Percentiles rank a stretch among this genome's conserved stretches.
Evolutionary conservation across 306 rosid species (phyloP).

Genomic region (Gillenia trifoliata): DNA sequence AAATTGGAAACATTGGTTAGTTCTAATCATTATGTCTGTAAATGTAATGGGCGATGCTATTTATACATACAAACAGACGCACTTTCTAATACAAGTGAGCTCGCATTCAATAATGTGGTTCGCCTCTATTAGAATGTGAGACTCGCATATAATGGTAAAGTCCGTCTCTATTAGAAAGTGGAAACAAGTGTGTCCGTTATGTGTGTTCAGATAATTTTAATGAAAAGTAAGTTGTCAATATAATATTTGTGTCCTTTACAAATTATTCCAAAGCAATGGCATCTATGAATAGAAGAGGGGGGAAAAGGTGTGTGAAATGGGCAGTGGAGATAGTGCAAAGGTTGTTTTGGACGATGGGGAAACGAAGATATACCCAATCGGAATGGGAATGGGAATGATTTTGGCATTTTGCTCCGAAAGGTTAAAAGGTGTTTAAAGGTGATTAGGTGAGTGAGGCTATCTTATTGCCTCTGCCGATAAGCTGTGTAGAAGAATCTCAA

Average conservation of each 20-base stretch:
- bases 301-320: background rate
- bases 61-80: too few relatives aligned
- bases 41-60: too few relatives aligned
- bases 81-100: too few relatives aligned
- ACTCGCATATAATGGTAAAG: too few relatives aligned
- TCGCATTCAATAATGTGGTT: too few relatives aligned
- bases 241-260: too few relatives aligned
- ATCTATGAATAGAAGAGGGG: background rate
- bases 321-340: background rate
- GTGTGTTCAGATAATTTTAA: too few relatives aligned
- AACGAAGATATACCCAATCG: background rate
- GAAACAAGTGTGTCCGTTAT: too few relatives aligned
- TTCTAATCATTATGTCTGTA: too few relatives aligned
- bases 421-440: background rate
- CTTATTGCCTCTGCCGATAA: background rate
- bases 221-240: too few relatives aligned
- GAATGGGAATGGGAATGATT: background rate
- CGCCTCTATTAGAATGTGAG: too few relatives aligned
- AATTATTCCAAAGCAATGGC: background rate
- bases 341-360: background rate
- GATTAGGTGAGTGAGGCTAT: background rate
- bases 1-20: background rate
- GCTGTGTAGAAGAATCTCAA: background rate
- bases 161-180: too few relatives aligned
- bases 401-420: background rate